A percentile compares a stretch with the other conserved stretches of the same genome.
Evolutionary conservation across 2,329 filamentous ascomycete species (phyloP).

Genomic region (Penicillium sp.): DNA sequence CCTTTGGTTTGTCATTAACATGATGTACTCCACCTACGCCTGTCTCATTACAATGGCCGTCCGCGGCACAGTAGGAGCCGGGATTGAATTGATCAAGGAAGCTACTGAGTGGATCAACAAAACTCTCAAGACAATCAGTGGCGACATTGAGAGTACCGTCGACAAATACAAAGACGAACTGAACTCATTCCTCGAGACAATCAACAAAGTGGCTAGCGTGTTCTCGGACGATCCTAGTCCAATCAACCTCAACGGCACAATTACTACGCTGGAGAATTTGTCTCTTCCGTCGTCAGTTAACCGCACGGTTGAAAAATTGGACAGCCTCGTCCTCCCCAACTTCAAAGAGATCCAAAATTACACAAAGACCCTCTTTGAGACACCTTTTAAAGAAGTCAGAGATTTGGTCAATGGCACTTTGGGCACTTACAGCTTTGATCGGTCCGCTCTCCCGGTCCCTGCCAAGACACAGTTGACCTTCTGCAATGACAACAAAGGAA

Average conservation of each 20-base stretch:
- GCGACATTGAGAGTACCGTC: conserved; percentile 46
- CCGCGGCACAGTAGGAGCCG: conserved; percentile 73
- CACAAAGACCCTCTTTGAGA: conserved; percentile 69
- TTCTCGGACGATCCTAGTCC: conserved; percentile 50
- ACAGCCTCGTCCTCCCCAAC: conserved; percentile 69
- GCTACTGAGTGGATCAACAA: conserved; percentile 62
- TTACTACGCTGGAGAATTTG: conserved; percentile 68
- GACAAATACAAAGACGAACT: conserved; percentile 56
- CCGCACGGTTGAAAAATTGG: conserved; percentile 68
- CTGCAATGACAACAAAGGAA: conserved; percentile 79
- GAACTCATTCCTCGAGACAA: conserved; percentile 51
- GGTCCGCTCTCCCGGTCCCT: conserved; percentile 75
- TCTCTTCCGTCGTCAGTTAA: conserved; percentile 68
- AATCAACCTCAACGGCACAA: conserved; percentile 64
- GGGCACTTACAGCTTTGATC: conserved; percentile 74
- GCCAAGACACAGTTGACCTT: conserved; percentile 80
- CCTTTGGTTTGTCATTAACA: conserved; percentile 87
- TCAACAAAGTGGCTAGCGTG: conserved; percentile 58
- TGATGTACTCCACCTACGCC: conserved; percentile 84
- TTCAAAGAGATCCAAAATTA: conserved; percentile 83
- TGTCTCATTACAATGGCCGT: conserved; percentile 85
- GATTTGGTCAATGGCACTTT: conserved; percentile 69
- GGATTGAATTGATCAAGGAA: conserved; percentile 60
- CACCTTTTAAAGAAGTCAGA: conserved; percentile 81
- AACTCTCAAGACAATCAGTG: conserved; percentile 47